Base-by-base conservation (phyloP, 139 green algal genomes). In the Picochlorum sp. region DNA sequence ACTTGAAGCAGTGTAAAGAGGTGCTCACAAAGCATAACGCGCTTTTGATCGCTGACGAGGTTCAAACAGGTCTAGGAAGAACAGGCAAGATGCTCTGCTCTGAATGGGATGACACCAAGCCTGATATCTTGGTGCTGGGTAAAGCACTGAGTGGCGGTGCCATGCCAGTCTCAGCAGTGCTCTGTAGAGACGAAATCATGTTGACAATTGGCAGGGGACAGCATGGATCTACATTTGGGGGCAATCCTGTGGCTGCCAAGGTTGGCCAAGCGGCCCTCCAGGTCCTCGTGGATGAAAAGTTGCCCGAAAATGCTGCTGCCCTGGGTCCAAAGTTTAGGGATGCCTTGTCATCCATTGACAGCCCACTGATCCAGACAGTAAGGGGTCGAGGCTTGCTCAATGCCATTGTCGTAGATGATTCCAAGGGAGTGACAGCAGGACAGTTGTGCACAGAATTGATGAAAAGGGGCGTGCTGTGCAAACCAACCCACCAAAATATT, bases 1-100 rank as follows among this genome's bases (percentile, higher is more conserved):
- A 98, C 79, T 81, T 98, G 28, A 47, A 45, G 3, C 52, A 60
- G 3, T 80, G 75, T 0, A 73, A 94, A 41, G 49, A 82, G 52
- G 73, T 98, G 63, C 87, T 95, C 63, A 62, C 80, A 16, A 66
- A 90, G 75, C 86, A 96, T 83, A 88, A 90, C 38, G 89, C 86
- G n/a, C 75, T 96, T 70, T 82, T 98, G 45, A 97, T 98, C 24
- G 83, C 88, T 7, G 92, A 98, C 65, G 92, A 98, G 76, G 92
- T 98, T 41, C 92, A 98, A 76, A 95, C 90, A 13, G 92, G 92
- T 6, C 97, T 98, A 67, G 95, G 45, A 81, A 79, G 91, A 54
- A 97, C 89, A 6, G 91, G 91, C 23, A 74, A 74, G 34, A 90
- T 98, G 84, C 80, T 97, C 55, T 78, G 71, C 24, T 81, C 74